Conservation (phyloP, 2,329 filamentous ascomycete species). For the Alternaria angustiovoidea region DNA sequence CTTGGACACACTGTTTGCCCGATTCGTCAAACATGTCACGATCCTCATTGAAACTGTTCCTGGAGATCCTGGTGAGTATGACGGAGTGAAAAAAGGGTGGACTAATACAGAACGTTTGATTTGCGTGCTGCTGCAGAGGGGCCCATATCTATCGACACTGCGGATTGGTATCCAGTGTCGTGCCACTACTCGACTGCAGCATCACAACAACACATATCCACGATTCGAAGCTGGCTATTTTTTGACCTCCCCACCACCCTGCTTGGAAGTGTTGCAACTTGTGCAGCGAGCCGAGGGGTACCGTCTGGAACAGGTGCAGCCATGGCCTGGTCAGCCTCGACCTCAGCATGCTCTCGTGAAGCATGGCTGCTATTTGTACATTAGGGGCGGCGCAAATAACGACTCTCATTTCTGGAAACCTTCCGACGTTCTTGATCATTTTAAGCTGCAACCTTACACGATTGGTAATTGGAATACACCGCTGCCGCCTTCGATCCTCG, state of each 20-base stretch:
- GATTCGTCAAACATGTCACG: not conserved
- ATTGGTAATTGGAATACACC: not conserved
- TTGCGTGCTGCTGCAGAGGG: not conserved
- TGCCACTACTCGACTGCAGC: not conserved
- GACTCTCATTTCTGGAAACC: not conserved
- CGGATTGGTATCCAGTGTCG: not conserved
- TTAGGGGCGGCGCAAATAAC: not conserved
- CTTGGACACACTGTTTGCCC: not conserved
- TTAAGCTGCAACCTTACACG: not conserved
- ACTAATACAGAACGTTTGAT: not conserved
- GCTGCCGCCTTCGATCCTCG: not conserved
- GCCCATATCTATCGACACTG: not conserved
- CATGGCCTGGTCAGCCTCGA: not conserved
- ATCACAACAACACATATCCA: not conserved
- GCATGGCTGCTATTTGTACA: not conserved
- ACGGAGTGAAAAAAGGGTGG: not conserved
- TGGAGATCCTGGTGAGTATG: not conserved
- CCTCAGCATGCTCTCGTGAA: not conserved
- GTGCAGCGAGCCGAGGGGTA: conserved; percentile 1
- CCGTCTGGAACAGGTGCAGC: not conserved
- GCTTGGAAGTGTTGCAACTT: not conserved
- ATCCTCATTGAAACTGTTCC: not conserved
- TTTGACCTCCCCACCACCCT: not conserved
- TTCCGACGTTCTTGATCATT: not conserved
- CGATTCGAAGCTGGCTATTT: not conserved